Percentiles rank a stretch among this genome's conserved stretches.
phyloP scores from a whole-genome alignment of 352 stramenopile genomes.

The Phytophthora agathidicida region DNA sequence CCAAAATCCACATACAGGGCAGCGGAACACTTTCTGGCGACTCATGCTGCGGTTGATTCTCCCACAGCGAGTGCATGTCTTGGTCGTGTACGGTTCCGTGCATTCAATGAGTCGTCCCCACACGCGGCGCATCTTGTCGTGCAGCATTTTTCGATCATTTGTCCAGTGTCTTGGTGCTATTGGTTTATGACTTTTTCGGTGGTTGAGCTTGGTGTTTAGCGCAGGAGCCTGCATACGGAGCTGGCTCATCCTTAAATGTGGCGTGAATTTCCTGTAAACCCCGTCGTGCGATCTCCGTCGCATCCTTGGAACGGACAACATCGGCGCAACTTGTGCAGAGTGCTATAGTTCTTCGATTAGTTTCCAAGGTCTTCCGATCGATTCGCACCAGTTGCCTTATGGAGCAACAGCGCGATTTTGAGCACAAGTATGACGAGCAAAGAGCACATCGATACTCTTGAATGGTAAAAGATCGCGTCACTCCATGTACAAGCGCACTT shows the following conservation, averaged over 20 bases:
- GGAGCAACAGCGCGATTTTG: slow-evolving; percentile 7
- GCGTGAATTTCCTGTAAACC: slow-evolving; percentile 14
- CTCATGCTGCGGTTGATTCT: too few relatives aligned
- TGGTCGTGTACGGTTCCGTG: too few relatives aligned
- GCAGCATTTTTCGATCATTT: too few relatives aligned
- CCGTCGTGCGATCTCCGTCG: slow-evolving; percentile 13
- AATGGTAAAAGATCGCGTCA: background rate
- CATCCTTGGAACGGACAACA: slow-evolving; percentile 3
- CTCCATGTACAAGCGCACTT: slow-evolving; percentile 1
- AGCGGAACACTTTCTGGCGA: too few relatives aligned
- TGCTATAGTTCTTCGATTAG: slow-evolving; percentile 2
- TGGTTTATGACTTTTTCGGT: background rate
- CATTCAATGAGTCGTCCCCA: too few relatives aligned
- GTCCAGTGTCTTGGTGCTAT: too few relatives aligned
- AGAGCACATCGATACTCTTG: slow-evolving; percentile 8
- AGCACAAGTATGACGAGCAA: slow-evolving; percentile 16
- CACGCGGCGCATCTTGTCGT: too few relatives aligned
- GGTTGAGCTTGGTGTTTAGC: background rate
- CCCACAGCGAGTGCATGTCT: too few relatives aligned
- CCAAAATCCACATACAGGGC: too few relatives aligned
- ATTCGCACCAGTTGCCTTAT: slow-evolving; percentile 13
- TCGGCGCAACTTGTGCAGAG: slow-evolving; percentile 8
- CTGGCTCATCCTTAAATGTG: background rate
- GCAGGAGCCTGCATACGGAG: slow-evolving; percentile 11
- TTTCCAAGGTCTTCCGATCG: slow-evolving; percentile 2